Conservation (phyloP, 2,329 filamentous ascomycete species). For the Leptographium flavum region DNA sequence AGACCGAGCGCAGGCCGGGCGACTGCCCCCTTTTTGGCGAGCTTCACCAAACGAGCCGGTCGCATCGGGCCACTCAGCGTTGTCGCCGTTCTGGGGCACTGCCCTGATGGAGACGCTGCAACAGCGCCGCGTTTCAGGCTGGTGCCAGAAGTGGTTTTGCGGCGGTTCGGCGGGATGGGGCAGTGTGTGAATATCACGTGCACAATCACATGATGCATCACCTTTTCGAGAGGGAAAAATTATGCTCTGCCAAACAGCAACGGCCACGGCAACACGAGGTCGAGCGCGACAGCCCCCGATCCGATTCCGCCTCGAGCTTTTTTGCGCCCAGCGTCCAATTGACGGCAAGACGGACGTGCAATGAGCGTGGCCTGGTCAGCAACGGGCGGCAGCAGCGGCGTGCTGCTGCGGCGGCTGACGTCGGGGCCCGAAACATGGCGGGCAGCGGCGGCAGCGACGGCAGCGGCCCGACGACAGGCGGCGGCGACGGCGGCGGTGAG, state of each 20-base stretch:
- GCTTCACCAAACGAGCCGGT: too few relatives aligned
- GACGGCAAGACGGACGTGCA: background rate
- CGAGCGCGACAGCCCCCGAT: too few relatives aligned
- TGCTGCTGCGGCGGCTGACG: slow-evolving; percentile 9
- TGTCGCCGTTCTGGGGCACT: background rate
- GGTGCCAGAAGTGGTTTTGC: slow-evolving; percentile 25
- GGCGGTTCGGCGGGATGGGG: too few relatives aligned
- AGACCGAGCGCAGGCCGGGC: background rate
- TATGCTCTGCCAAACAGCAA: background rate
- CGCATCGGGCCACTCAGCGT: background rate
- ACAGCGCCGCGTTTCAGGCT: slow-evolving; percentile 27
- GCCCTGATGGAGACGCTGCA: slow-evolving; percentile 1
- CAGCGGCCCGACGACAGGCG: background rate
- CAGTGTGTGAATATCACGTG: too few relatives aligned
- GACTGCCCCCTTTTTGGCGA: background rate
- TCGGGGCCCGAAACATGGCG: background rate
- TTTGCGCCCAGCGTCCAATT: background rate
- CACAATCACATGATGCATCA: too few relatives aligned
- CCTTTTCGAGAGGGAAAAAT: too few relatives aligned
- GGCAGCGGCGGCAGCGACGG: background rate
- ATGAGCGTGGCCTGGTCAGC: slow-evolving; percentile 10
- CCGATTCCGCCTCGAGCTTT: too few relatives aligned
- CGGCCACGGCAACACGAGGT: background rate
- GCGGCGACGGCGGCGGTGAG: too few relatives aligned
- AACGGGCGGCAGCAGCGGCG: slow-evolving; percentile 3